These are phyloP conservation scores for Puya raimondii DNA, from an alignment of 176 grass and related monocot species.

Conservation along the genomic window DNA sequence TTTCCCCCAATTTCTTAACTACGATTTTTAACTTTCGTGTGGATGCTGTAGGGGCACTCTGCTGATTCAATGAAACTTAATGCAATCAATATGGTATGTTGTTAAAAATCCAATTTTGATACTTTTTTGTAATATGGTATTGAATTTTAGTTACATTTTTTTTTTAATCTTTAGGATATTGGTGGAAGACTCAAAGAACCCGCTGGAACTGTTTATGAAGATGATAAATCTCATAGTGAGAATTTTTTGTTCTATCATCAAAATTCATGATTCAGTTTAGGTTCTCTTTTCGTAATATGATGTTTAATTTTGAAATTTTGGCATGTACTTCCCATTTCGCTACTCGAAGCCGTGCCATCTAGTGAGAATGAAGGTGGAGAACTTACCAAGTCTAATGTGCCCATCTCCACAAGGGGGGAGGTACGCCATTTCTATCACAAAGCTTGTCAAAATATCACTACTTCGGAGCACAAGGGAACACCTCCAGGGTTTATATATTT, in stretches of 20 bases:
- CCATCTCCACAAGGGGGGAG: not conserved
- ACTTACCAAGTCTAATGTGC: not conserved
- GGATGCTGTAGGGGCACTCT: not conserved
- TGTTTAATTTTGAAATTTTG: not conserved
- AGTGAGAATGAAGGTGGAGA: not conserved
- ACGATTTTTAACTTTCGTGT: not conserved
- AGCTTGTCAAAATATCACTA: not conserved
- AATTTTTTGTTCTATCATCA: not conserved
- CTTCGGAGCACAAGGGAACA: not conserved
- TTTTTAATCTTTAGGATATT: constrained; percentile 10
- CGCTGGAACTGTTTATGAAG: constrained; percentile 12
- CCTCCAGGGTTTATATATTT: not conserved
- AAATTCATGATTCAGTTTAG: not conserved
- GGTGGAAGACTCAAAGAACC: not conserved
- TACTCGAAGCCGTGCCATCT: not conserved
- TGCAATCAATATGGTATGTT: not conserved
- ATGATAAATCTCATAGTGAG: not conserved
- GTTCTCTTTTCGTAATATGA: not conserved
- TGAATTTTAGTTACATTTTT: not conserved
- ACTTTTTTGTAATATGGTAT: not conserved
- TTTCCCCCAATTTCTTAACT: not conserved
- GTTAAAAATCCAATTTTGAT: not conserved
- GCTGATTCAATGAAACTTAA: constrained; percentile 7
- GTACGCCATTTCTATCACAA: not conserved
- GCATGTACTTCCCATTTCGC: not conserved